These are phyloP conservation scores for Penicillium desertorum DNA, from an alignment of 495 filamentous ascomycete genomes.

Conservation along the genomic window DNA sequence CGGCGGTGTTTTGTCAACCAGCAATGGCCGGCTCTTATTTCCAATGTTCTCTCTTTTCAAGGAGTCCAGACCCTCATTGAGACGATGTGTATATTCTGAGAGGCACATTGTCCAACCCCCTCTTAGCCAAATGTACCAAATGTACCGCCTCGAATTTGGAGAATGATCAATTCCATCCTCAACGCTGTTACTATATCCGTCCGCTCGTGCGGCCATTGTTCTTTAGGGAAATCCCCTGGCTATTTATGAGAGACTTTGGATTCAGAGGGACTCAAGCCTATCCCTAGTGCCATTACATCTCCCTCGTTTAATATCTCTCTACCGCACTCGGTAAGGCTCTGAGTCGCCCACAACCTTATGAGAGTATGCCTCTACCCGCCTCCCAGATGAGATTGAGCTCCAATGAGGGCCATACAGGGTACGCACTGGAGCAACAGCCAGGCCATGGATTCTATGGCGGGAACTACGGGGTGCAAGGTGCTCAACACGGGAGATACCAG, in stretches of 20 bases:
- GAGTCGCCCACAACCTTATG: conserved; percentile 18
- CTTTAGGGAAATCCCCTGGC: not conserved
- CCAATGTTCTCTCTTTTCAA: conserved; percentile 2
- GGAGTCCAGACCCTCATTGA: not conserved
- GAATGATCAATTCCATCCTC: not conserved
- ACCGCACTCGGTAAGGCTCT: conserved; percentile 17
- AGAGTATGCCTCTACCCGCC: conserved; percentile 12
- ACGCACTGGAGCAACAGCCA: conserved; percentile 20
- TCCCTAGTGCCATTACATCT: not conserved
- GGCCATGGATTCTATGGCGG: conserved; percentile 36
- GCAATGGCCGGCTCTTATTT: conserved; percentile 22
- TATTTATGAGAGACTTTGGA: not conserved
- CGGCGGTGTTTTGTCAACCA: conserved; percentile 16
- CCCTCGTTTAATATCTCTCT: not conserved
- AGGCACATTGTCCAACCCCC: not conserved
- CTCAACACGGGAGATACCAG: conserved; percentile 57
- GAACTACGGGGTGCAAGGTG: conserved; percentile 50
- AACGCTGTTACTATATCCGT: not conserved
- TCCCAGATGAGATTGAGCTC: conserved; percentile 14
- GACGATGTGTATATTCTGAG: conserved; percentile 3
- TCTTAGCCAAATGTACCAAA: not conserved
- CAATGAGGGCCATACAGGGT: conserved; percentile 17
- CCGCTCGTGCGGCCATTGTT: not conserved
- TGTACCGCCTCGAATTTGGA: conserved; percentile 1
- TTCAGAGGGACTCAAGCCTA: not conserved